phyloP scores from a whole-genome alignment of 176 grass and related monocot species.

The Phragmites australis region DNA sequence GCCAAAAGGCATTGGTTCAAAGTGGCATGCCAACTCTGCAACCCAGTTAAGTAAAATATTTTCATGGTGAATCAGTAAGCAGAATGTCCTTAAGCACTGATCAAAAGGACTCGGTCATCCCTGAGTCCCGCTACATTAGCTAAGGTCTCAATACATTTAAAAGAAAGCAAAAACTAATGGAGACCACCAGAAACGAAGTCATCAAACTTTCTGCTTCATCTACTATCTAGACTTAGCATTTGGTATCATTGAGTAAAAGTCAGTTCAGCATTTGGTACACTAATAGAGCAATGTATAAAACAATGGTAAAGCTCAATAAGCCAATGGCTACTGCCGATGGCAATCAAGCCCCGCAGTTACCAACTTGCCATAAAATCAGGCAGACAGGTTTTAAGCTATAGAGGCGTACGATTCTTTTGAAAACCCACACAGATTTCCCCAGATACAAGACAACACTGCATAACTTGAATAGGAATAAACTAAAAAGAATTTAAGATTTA shows the following conservation, averaged over 20 bases:
- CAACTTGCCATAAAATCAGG: not conserved
- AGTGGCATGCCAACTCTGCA: not conserved
- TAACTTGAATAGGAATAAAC: conserved; percentile 20
- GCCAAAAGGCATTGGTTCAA: not conserved
- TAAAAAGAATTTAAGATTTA: not conserved
- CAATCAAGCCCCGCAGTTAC: not conserved
- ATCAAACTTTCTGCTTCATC: not conserved
- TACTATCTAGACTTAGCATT: not conserved
- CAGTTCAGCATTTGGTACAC: not conserved
- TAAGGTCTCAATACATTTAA: conserved; percentile 2
- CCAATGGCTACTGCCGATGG: not conserved
- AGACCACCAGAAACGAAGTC: not conserved
- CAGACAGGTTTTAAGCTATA: conserved; percentile 7
- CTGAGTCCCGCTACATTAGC: not conserved
- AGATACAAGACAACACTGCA: not conserved
- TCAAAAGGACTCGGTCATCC: not conserved
- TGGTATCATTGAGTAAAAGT: conserved; percentile 3
- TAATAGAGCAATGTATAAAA: conserved; percentile 7
- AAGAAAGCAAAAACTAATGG: not conserved
- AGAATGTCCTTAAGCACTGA: not conserved
- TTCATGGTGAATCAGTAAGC: not conserved
- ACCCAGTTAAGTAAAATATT: not conserved
- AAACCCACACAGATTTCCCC: not conserved
- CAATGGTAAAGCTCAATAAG: not conserved
- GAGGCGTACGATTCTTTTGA: not conserved